Evolutionary conservation across 129 eudicot genomes (phyloP), one percentile per base, ranked within the genome.

Genomic region (Oenanthe sinensis): DNA sequence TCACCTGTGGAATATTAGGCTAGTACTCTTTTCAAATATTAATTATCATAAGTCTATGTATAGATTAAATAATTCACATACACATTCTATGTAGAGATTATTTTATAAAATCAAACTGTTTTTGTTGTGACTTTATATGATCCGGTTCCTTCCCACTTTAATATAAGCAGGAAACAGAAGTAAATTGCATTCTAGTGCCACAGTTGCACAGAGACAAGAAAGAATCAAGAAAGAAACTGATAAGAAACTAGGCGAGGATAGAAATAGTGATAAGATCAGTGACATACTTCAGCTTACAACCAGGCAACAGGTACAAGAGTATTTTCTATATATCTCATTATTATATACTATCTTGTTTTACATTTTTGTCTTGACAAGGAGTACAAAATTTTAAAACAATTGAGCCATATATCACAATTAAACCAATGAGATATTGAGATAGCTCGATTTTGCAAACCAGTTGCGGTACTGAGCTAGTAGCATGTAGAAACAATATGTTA

Each of bases 121-220:
- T 20, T 5, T 52, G 70, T 65, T 28, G 72, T 67, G 72, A 13
- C 40, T 65, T 30, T 69, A 69, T 37, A 37, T 69, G 58, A 67
- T 44, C 37, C 36, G 10, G 42, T 37, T 43, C 44, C 10, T 73
- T 71, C 39, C 74, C 7, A 45, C 45, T 30, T 24, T 46, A 5
- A 22, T 71, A 42, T 11, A 49, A 67, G 79, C 22, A 47, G 76
- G 83, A 26, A 8, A 26, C 24, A 65, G 80, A 79, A 47, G 47
- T 67, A 84, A 67, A 71, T 10, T 82, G 80, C 84, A 87, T 72
- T 67, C 85, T 1, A 87, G 90, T 60, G 72, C 63, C 24, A 87
- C 90, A 6, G 71, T 81, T 3, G 79, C 69, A 33, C 80, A 74
- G 82, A 83, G 69, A 76, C 78, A 82, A 63, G 80, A 81, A 68